Base-by-base conservation (phyloP, 1,284 basidiomycete genomes). In the Tilletia caries region DNA sequence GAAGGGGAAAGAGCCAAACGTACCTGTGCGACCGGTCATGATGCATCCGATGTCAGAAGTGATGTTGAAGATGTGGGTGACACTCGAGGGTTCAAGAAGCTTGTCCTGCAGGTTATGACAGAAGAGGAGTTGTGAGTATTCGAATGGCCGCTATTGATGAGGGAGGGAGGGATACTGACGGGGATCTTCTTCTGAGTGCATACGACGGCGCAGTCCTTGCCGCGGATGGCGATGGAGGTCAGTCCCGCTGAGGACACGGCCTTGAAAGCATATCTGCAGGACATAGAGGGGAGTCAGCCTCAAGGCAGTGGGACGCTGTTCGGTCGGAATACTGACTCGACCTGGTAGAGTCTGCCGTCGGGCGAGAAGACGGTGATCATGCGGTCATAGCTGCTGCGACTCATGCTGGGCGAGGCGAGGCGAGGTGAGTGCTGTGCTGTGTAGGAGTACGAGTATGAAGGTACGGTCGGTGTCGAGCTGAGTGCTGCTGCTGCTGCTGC, bases 131-230 rank as follows among this genome's bases (percentile, higher is more conserved):
- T 5, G n/a, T 44, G 18, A n/a, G 62, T 44, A 41, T 41, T 41
- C n/a, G n/a, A 52, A 4, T 29, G 8, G 58, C 32, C 18, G 32
- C 6, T 10, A 37, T 27, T 8, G 62, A 18, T 3, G 18, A 13
- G 10, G 23, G 37, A 41, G 37, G 5, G 5, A 32, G 10, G 15
- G 54, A 5, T 10, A 85, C 86, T 64, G 80, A 97, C 95, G 29
- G 95, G 94, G 48, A 99, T 91, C 87, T 98, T 98, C 86, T 94
- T 94, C 86, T 99, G 96, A 12, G 95, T 97, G 79, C 97, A 93
- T 50, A 98, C 91, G 2, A 98, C 94, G 6, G 91, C 88, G 2
- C 93, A 95, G 82, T 98, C 95, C 85, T 92, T 92, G 27, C 96
- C 96, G 76, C 95, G 87, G 68, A 98, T 91, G 18, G 95, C 89